Evolutionary conservation across 116 monocot genomes (phyloP).

Genomic region (Phalaenopsis hybrid): DNA sequence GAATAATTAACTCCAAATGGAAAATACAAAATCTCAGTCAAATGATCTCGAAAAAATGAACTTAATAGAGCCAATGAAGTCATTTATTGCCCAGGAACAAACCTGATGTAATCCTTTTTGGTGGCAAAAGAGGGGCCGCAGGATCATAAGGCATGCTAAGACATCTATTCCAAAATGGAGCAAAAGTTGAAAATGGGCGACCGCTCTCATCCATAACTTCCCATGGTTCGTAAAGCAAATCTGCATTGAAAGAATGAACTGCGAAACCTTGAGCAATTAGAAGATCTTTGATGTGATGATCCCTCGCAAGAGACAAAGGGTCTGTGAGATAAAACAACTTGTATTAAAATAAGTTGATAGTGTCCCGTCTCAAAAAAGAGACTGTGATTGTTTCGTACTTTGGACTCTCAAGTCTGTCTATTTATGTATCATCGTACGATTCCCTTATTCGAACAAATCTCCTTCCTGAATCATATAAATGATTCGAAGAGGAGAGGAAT

Average conservation of each 20-base stretch:
- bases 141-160: conserved; percentile 95
- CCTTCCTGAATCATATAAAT: too few species aligned
- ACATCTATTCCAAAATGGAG: conserved; percentile 83
- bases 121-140: conserved; percentile 68
- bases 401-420: too few species aligned
- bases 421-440: too few species aligned
- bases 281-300: conserved; percentile 71
- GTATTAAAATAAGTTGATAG: too few species aligned
- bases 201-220: conserved; percentile 82
- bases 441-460: too few species aligned
- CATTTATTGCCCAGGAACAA: neutral
- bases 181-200: conserved; percentile 63
- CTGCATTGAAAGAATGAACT: conserved; percentile 79
- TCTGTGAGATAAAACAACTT: conserved; percentile 36
- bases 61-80: too few species aligned
- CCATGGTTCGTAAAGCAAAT: conserved; percentile 97
- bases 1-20: neutral
- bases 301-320: conserved; percentile 90
- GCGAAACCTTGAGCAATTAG: conserved; percentile 54
- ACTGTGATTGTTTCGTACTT: too few species aligned
- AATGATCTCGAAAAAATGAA: too few species aligned
- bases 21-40: neutral
- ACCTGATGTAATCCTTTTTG: conserved; percentile 69
- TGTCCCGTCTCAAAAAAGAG: too few species aligned
- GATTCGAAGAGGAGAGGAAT: too few species aligned